Conservation (phyloP, 148 eudicot species). For the Salicornia ramosissima region DNA sequence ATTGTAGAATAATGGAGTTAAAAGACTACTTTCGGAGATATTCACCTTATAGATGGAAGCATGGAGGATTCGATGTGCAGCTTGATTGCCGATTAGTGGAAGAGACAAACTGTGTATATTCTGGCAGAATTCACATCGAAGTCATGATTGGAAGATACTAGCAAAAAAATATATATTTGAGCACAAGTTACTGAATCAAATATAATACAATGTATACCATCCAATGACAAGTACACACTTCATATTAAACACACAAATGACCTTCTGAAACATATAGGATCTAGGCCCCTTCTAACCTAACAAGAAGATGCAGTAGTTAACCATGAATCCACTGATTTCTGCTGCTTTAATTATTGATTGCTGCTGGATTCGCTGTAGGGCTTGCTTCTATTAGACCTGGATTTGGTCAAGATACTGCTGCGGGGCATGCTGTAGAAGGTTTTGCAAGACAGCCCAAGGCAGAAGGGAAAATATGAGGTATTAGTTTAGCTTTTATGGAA, state of each 20-base stretch:
- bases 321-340: no score
- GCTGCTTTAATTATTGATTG: no score
- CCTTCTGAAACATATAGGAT: background rate
- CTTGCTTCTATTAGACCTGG: no score
- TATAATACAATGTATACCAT: background rate
- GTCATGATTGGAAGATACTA: background rate
- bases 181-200: background rate
- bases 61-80: conserved; percentile 39
- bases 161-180: background rate
- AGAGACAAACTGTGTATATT: conserved; percentile 57
- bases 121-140: conserved; percentile 34
- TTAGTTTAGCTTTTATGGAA: no score
- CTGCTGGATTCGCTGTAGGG: no score
- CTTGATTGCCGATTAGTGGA: conserved; percentile 36
- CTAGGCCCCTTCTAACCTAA: background rate
- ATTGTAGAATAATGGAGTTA: background rate
- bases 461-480: no score
- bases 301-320: no score
- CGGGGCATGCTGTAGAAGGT: no score
- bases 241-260: background rate
- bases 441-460: no score
- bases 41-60: conserved; percentile 75
- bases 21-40: no score
- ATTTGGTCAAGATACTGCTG: no score
- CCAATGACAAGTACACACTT: background rate